These are phyloP conservation scores for Trichoderma virens DNA, from an alignment of 495 filamentous ascomycete species.

Conservation along the genomic window DNA sequence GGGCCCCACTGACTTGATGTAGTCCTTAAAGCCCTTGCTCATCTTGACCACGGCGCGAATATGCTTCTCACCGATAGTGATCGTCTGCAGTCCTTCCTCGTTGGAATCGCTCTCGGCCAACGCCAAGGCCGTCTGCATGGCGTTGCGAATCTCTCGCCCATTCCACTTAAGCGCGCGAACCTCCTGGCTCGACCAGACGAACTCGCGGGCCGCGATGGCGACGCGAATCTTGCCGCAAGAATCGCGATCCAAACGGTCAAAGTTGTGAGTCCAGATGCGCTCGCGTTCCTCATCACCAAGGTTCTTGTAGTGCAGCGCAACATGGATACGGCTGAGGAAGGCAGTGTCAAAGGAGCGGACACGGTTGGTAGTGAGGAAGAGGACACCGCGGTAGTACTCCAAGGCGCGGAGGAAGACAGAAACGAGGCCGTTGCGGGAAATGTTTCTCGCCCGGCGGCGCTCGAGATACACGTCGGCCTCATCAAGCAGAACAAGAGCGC, in stretches of 20 bases:
- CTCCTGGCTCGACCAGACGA: constrained; percentile 21
- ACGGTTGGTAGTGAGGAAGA: constrained; percentile 38
- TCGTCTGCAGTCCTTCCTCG: constrained; percentile 22
- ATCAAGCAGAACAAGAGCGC: constrained; percentile 34
- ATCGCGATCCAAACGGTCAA: constrained; percentile 29
- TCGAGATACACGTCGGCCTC: constrained; percentile 48
- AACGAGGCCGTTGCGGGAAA: constrained; percentile 70
- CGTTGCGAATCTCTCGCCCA: constrained; percentile 37
- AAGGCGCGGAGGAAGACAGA: constrained; percentile 47
- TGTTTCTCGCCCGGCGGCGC: constrained; percentile 59
- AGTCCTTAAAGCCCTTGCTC: constrained; percentile 33
- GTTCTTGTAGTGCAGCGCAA: constrained; percentile 33
- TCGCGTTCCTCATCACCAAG: constrained; percentile 27
- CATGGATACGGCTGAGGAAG: constrained; percentile 36
- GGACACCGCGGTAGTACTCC: constrained; percentile 35
- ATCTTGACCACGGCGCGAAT: constrained; percentile 29
- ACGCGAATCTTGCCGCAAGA: constrained; percentile 25
- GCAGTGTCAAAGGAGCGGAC: constrained; percentile 35
- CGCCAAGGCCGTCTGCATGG: constrained; percentile 35
- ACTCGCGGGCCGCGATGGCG: constrained; percentile 22
- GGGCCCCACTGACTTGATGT: not conserved
- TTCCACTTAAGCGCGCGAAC: constrained; percentile 28
- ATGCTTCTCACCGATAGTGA: constrained; percentile 28
- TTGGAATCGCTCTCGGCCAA: constrained; percentile 35
- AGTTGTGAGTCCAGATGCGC: constrained; percentile 32